Conservation (phyloP, 148 eudicot genomes). For the Cornus kousa region DNA sequence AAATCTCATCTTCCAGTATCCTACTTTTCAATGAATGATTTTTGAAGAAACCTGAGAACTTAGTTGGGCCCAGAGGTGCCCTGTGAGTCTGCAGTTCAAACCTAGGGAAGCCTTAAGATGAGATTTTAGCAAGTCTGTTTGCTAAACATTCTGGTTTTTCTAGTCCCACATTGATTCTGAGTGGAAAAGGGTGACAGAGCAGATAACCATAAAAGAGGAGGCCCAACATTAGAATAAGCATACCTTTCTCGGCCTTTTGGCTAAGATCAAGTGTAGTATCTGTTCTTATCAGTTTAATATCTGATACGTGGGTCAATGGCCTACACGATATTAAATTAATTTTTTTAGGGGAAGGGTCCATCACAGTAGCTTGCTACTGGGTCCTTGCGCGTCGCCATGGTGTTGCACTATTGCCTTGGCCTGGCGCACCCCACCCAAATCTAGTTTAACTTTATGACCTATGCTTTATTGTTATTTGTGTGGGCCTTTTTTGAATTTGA, state of each 20-base stretch:
- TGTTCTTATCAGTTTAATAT: conserved; percentile 56
- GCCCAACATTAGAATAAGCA: conserved; percentile 29
- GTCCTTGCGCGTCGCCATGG: background rate
- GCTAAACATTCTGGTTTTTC: no score
- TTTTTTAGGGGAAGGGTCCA: conserved; percentile 1
- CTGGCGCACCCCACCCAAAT: background rate
- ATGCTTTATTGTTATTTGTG: no score
- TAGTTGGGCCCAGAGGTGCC: no score
- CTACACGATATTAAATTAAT: conserved; percentile 49
- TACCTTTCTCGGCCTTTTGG: conserved; percentile 61
- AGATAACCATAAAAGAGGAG: background rate
- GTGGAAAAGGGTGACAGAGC: background rate
- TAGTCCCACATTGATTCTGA: background rate
- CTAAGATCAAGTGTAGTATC: conserved; percentile 58
- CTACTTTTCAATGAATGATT: no score
- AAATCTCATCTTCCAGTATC: no score
- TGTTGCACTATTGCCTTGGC: background rate
- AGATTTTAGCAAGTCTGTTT: no score
- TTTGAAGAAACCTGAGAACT: no score
- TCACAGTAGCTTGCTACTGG: conserved; percentile 1
- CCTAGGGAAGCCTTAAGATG: no score
- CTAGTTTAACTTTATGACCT: no score
- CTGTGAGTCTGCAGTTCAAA: no score
- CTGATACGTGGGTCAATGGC: conserved; percentile 43
- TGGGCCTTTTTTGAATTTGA: no score